Base-by-base conservation (phyloP, 352 stramenopile genomes). In the Pythium oligandrum region DNA sequence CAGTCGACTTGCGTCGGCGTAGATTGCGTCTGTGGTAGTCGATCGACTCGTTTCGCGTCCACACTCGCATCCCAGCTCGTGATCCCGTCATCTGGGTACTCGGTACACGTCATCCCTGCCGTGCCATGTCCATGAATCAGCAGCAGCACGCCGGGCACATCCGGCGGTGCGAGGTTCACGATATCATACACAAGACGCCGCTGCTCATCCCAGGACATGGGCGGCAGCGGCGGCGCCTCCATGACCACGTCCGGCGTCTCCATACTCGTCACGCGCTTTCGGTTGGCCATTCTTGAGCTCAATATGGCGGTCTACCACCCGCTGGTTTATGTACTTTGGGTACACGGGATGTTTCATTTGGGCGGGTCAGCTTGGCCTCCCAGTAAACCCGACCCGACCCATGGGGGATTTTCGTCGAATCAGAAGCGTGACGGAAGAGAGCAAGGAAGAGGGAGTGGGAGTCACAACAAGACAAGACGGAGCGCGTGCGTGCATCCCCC, bases 141-240 rank as follows among this genome's bases (percentile, higher is more conserved):
- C 40, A 89, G 54, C 54, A 94, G 58, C 50, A 83, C 75, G 31
- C 83, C 81, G 0, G 81, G 56, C 11, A 87, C 50, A 42, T 94
- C 83, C 0, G 83, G 73, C 7, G 83, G 73, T 40, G 83, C 64
- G 32, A 94, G 68, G 35, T 84, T 77, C 4, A 68, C 71, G 34
- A 94, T 85, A 58, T 94, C 83, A 31, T 73, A 54, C 37, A 72
- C 67, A 17, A 94, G 59, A 9, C 70, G 66, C 0, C 79, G 73
- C 4, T 78, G 75, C 42, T 92, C 71, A 61, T 94, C 83, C 81
- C 81, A 94, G 8, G 67, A 78, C 26, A 85, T 63, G 9, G 33
- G 33, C 4, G 26, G 48, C 39, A 34, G 37, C 12, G 43, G 35
- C 9, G 38, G 39, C 36, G 30, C 5, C 49, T 52, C 10, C n/a